A percentile compares a stretch with the other conserved stretches of the same genome.
Conservation (phyloP, 495 filamentous ascomycete species). For the Trichoderma orchidacearum region DNA sequence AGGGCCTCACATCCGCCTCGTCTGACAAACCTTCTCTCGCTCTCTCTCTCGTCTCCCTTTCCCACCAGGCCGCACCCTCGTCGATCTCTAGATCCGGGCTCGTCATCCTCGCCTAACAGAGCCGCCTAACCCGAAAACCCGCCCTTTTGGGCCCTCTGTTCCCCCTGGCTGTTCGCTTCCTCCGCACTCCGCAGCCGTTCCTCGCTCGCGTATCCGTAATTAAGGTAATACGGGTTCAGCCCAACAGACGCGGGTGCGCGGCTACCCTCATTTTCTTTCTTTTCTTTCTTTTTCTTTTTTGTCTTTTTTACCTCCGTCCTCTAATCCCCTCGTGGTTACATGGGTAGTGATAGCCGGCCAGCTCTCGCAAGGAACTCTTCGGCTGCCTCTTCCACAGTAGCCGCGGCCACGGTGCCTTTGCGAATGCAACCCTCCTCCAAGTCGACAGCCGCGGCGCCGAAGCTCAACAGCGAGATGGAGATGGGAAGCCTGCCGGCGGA, state of each 20-base stretch:
- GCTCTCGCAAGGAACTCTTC: neutral
- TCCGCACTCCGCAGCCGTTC: neutral
- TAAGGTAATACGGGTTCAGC: neutral
- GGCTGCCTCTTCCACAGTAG: slow-evolving; percentile 3
- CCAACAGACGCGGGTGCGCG: neutral
- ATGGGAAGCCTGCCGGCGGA: slow-evolving; percentile 47
- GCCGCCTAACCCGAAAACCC: neutral
- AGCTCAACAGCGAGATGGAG: slow-evolving; percentile 53
- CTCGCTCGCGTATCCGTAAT: neutral
- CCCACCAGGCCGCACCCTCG: neutral
- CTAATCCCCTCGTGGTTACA: neutral
- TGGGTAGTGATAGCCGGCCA: slow-evolving; percentile 1
- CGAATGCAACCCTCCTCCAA: slow-evolving; percentile 37
- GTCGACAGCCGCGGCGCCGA: slow-evolving; percentile 41
- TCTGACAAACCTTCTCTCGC: neutral
- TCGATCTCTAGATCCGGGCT: neutral
- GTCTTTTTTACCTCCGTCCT: neutral
- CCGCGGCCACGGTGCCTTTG: slow-evolving; percentile 18
- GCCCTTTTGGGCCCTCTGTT: neutral
- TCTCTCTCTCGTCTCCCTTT: too few relatives aligned
- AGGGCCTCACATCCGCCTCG: too few relatives aligned
- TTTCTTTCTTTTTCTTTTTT: neutral
- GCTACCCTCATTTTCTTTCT: neutral
- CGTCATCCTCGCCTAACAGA: neutral
- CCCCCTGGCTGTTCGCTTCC: neutral